Base-by-base conservation (phyloP, 2,329 filamentous ascomycete species). In the Talaromyces sp. region DNA sequence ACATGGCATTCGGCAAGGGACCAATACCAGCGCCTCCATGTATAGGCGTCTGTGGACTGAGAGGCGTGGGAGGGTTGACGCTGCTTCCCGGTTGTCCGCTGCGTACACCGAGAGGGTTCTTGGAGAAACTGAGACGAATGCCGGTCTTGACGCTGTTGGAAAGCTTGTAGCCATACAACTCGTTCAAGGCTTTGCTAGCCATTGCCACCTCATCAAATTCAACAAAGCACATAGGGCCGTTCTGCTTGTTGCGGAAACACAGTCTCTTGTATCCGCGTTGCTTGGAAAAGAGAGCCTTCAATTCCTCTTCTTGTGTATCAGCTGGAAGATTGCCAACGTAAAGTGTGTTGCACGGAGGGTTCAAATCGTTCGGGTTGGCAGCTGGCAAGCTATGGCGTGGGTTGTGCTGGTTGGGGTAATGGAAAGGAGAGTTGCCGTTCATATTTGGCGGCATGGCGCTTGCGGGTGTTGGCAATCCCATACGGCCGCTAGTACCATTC, bases 181-280 rank as follows among this genome's bases (percentile, higher is more conserved):
- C 92, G 69, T 93, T 88, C 2, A 98, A 84, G 1, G 93, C 90
- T 78, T 95, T 96, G 49, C 94, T 97, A 0, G 95, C 94, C 73
- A 92, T 94, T 1, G 91, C 90, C 11, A 96, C 85, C 72, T 97
- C 93, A 73, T 98, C 94, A 71, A 98, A 99, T 77, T 99, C 95
- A 43, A 99, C 95, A 77, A 98, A 98, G 75, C 95, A 98, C 93
- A 98, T 98, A 1, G 94, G 94, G 0, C 94, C 94, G 71, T 97
- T 97, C 69, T 91, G 87, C 81, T 98, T 98, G 62, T 93, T 96
- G 39, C 94, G 87, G 83, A 97, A 97, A 74, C 93, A 97, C 8
- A 99, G 87, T 33, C 95, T 87, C 80, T 96, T 98, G 82, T 97
- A 99, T 3, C 95, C 95, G 57, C 93, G 89, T 76, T 96, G 92